Base-by-base conservation (phyloP, 2,329 filamentous ascomycete species). In the Aureobasidium lini region DNA sequence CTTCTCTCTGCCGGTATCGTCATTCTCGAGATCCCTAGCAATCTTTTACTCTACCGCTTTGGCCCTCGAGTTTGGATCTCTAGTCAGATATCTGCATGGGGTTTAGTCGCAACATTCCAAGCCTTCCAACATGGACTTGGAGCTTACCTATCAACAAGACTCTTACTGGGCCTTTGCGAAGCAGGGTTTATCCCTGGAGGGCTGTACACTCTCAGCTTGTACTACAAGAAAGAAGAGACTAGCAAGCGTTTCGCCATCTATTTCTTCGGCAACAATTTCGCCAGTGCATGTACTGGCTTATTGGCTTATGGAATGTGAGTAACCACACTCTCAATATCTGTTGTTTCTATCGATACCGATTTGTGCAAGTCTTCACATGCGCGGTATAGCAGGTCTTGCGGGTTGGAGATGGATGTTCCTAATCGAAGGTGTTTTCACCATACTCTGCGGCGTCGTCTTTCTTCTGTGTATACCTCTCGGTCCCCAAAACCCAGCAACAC, bases 401-500 rank as follows among this genome's bases (percentile, higher is more conserved):
- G 76, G 76, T 0, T 79, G 77, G 77, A 65, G 68, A 46, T 81
- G 77, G 76, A 69, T 82, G 4, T 81, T 84, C 63, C 67, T 84
- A 0, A 75, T 85, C 31, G 83, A 86, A 64, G 82, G 81, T 0
- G 61, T 78, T 2, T 72, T 85, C 39, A 85, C 81, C 0, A 66
- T 81, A 1, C 34, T 72, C 2, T 75, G 85, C 28, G 83, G 83
- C 2, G 54, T 85, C 0, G 66, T 79, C 9, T 77, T 81, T 0
- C 83, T 77, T 64, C 75, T 79, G 9, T 73, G 83, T 16, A 83
- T 86, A 50, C 42, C 57, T 52, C 6, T 61, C 49, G 48, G 44
- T 49, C 11, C 32, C 57, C 9, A 8, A 1, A 32, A 29, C 28
- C 46, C 46, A 10, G 34, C 15, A 32, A 18, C 46, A 32, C 15